Base-by-base conservation (phyloP, 352 stramenopile species). In the Elongisporangium senticosum region DNA sequence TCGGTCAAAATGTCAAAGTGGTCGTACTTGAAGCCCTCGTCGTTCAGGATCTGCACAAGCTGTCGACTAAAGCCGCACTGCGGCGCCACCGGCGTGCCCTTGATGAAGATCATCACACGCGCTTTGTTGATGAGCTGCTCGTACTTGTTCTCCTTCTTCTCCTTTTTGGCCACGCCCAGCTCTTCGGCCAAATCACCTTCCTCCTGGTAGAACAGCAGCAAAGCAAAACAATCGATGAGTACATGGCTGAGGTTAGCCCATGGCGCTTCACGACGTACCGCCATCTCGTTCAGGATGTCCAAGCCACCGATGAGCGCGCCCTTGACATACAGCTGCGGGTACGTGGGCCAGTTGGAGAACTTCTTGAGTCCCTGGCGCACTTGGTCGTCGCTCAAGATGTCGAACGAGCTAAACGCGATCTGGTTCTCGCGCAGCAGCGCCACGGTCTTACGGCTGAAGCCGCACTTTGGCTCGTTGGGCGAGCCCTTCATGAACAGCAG, bases 41-140 rank as follows among this genome's bases (percentile, higher is more conserved):
- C 63, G 63, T 98, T 74, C 50, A 99, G 75, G 50, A 99, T 89
- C 17, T 95, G 90, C 5, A 99, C 79, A 22, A 98, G 93, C 73
- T 98, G 86, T 23, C 92, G 78, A 40, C 87, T 98, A 72, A 99
- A 99, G 47, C 96, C 96, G 59, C 97, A 99, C 68, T 93, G 80
- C 22, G 97, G 96, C 22, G 83, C 76, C 60, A 87, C 86, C 8
- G 97, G 96, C 13, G 82, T 74, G 55, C 86, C 97, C 72, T 99
- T 99, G 90, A 99, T 99, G 73, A 99, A 99, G 19, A 99, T 79
- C 95, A 99, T 98, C 61, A 99, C 90, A 3, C 80, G 79, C 24
- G 88, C 81, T 51, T 83, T 78, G 62, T 89, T 95, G 56, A 98
- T 87, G 43, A 98, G 72, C 70, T 93, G 75, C 56, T 89, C 67